These are phyloP conservation scores for Poterioochromonas sp. DNA, from an alignment of 352 stramenopile species.

Conservation along the genomic window DNA sequence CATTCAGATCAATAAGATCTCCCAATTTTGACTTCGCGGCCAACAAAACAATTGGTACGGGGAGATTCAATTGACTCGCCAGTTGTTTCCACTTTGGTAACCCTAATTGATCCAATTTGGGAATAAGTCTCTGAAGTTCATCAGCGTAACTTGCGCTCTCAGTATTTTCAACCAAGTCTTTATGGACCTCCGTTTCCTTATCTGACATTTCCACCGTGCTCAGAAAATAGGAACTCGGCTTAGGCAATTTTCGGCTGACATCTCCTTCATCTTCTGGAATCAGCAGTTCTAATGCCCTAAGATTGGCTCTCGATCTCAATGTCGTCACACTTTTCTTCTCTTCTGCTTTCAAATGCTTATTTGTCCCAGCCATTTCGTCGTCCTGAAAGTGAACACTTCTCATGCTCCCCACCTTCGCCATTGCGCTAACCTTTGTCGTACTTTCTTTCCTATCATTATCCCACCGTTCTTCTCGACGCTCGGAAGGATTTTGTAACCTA, in stretches of 20 bases:
- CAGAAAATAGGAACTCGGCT: not conserved
- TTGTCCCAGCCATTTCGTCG: not conserved
- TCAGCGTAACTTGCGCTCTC: not conserved
- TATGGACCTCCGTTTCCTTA: too few relatives aligned
- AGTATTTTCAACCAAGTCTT: not conserved
- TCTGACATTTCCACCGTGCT: not conserved
- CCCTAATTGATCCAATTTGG: slow-evolving; percentile 9
- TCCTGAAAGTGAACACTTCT: not conserved
- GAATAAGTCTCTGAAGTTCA: not conserved
- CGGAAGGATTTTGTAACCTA: too few relatives aligned
- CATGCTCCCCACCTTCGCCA: too few relatives aligned
- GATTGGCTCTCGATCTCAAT: not conserved
- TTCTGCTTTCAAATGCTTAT: not conserved
- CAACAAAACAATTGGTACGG: not conserved
- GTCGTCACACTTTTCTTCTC: not conserved
- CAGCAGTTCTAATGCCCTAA: not conserved
- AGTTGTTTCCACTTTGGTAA: not conserved
- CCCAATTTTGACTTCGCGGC: not conserved
- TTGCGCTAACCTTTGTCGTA: too few relatives aligned
- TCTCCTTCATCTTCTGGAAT: not conserved
- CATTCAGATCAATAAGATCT: not conserved
- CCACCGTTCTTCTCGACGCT: too few relatives aligned
- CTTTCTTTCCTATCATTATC: too few relatives aligned
- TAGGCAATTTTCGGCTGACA: not conserved
- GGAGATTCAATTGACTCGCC: slow-evolving; percentile 10